phyloP scores from a whole-genome alignment of 345 rosid genomes.

The Erucastrum elatum region DNA sequence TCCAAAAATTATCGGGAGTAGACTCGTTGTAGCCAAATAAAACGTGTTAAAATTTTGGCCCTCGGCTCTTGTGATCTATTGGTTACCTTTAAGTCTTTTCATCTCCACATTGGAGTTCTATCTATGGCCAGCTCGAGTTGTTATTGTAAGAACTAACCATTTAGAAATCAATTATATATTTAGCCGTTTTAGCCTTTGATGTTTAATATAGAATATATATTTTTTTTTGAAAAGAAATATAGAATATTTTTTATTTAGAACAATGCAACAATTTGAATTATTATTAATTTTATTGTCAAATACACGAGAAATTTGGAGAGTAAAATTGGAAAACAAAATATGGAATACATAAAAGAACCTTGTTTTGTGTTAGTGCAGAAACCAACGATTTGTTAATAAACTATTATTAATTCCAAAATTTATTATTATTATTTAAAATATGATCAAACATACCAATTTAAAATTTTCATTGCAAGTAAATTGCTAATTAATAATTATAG shows the following conservation, averaged over 20 bases:
- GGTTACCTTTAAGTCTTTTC: neutral
- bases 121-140: neutral
- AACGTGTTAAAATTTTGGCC: neutral
- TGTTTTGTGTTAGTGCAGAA: constrained; percentile 41
- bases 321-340: constrained; percentile 31
- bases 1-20: neutral
- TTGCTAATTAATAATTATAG: neutral
- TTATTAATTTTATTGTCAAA: too few species aligned
- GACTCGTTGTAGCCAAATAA: neutral
- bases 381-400: constrained; percentile 38
- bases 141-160: neutral
- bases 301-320: neutral
- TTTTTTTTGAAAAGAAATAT: too few species aligned
- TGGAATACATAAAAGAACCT: constrained; percentile 40
- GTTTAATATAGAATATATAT: neutral
- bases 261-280: too few species aligned
- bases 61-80: neutral
- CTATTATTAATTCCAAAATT: constrained; percentile 41
- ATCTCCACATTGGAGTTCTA: neutral
- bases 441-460: neutral
- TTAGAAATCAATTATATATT: neutral
- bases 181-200: neutral
- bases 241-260: too few species aligned
- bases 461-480: neutral
- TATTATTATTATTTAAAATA: neutral